A percentile compares a stretch with the other conserved stretches of the same genome.
These are phyloP conservation scores for Capronia coronata DNA, from an alignment of 2,329 filamentous ascomycete species.

Conservation along the genomic window DNA sequence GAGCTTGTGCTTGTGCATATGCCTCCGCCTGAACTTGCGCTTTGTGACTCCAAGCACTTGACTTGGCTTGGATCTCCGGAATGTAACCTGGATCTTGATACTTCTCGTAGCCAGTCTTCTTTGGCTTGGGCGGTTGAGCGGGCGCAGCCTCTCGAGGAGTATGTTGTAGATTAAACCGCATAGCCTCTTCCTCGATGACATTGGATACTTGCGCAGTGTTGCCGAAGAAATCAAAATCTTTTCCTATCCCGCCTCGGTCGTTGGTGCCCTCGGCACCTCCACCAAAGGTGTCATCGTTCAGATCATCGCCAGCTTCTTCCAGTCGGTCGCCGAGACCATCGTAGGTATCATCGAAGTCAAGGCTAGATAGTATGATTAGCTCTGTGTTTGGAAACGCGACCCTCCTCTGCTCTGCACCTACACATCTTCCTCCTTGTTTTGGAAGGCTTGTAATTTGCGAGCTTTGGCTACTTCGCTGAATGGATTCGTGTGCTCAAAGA, in stretches of 20 bases:
- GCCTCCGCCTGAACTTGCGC: constrained; percentile 43
- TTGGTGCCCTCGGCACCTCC: constrained; percentile 42
- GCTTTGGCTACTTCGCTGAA: constrained; percentile 72
- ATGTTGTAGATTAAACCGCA: constrained; percentile 71
- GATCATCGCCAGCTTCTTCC: constrained; percentile 83
- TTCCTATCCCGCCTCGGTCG: constrained; percentile 58
- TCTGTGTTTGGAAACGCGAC: background rate
- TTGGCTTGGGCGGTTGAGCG: constrained; percentile 50
- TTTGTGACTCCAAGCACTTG: constrained; percentile 78
- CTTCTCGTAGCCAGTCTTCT: constrained; percentile 80
- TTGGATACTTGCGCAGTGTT: constrained; percentile 79
- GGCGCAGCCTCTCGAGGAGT: constrained; percentile 34
- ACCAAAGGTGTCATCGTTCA: constrained; percentile 96
- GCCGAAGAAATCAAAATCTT: constrained; percentile 96
- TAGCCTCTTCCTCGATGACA: constrained; percentile 84
- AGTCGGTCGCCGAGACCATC: constrained; percentile 88
- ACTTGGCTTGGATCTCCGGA: constrained; percentile 85
- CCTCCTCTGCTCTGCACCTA: constrained; percentile 33
- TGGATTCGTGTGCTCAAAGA: constrained; percentile 80
- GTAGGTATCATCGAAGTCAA: constrained; percentile 95
- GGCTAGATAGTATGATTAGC: constrained; percentile 45
- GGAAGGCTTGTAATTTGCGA: constrained; percentile 37
- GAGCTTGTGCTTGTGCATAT: constrained; percentile 38
- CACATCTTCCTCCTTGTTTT: constrained; percentile 55
- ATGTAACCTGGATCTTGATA: constrained; percentile 79